phyloP scores from a whole-genome alignment of 1,139 yeast genomes.

The Diutina siamensis region DNA sequence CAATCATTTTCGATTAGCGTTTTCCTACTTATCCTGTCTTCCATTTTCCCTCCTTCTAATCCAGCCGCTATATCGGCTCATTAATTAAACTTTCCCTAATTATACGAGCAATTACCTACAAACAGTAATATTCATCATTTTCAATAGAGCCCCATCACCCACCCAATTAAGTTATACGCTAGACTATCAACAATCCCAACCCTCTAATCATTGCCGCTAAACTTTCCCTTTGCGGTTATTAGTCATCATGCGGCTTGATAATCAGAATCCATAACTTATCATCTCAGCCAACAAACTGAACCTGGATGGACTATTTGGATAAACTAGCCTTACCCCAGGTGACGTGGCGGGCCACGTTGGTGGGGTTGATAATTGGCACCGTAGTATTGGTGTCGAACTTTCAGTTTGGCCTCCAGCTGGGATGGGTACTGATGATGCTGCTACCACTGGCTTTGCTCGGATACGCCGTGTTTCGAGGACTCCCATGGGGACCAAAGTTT shows the following conservation, averaged over 20 bases:
- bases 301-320: background rate
- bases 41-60: too few relatives aligned
- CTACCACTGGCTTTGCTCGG: slow-evolving; percentile 86
- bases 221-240: background rate
- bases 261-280: background rate
- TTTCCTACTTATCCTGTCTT: too few relatives aligned
- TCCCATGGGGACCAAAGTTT: slow-evolving; percentile 39
- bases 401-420: slow-evolving; percentile 94
- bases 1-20: too few relatives aligned
- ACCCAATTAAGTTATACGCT: too few relatives aligned
- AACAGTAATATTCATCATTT: too few relatives aligned
- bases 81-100: too few relatives aligned
- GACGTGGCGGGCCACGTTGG: slow-evolving; percentile 58
- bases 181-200: too few relatives aligned
- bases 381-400: slow-evolving; percentile 78
- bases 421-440: slow-evolving; percentile 99
- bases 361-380: slow-evolving; percentile 71
- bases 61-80: too few relatives aligned
- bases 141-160: too few relatives aligned
- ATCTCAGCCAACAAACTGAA: background rate
- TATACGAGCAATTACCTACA: too few relatives aligned
- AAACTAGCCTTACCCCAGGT: slow-evolving; percentile 46
- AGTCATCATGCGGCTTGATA: background rate
- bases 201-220: too few relatives aligned
- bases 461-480: slow-evolving; percentile 62